Evolutionary conservation across 2,329 filamentous ascomycete genomes (phyloP).

Genomic region (Triangularia verruculosa): DNA sequence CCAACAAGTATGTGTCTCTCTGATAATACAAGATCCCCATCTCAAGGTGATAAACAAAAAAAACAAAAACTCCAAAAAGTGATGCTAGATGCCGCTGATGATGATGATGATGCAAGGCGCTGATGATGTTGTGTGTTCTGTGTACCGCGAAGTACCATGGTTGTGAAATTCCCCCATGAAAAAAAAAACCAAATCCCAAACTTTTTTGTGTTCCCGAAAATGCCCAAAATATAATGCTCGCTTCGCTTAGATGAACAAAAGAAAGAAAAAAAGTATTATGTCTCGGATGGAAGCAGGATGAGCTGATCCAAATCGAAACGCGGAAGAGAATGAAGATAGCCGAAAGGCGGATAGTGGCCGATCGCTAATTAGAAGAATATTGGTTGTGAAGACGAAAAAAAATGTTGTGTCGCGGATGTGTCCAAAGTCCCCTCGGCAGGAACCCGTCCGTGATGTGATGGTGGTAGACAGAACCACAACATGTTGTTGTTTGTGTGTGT

Average conservation of each 20-base stretch:
- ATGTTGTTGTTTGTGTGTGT: conserved; percentile 2
- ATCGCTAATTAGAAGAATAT: conserved; percentile 1
- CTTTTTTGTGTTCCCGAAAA: conserved; percentile 6
- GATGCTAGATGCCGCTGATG: neutral
- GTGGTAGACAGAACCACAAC: neutral
- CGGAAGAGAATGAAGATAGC: neutral
- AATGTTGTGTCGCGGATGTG: conserved; percentile 2
- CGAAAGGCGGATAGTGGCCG: neutral
- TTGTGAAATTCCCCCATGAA: neutral
- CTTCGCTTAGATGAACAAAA: neutral
- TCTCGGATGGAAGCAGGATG: neutral
- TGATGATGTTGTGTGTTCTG: conserved; percentile 1
- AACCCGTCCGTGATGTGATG: conserved; percentile 3
- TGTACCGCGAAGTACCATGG: neutral
- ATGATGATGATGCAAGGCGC: conserved; percentile 1
- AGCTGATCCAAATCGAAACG: neutral
- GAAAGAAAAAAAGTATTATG: conserved; percentile 1
- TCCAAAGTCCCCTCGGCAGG: conserved; percentile 8
- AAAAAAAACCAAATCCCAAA: conserved; percentile 3
- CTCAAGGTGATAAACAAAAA: neutral
- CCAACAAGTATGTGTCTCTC: neutral
- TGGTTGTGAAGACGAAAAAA: neutral
- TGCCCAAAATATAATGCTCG: conserved; percentile 5
- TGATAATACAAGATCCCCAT: neutral
- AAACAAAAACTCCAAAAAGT: conserved; percentile 3